Evolutionary conservation across 2,329 filamentous ascomycete genomes (phyloP).

Genomic region (Cladosporium colombiae): DNA sequence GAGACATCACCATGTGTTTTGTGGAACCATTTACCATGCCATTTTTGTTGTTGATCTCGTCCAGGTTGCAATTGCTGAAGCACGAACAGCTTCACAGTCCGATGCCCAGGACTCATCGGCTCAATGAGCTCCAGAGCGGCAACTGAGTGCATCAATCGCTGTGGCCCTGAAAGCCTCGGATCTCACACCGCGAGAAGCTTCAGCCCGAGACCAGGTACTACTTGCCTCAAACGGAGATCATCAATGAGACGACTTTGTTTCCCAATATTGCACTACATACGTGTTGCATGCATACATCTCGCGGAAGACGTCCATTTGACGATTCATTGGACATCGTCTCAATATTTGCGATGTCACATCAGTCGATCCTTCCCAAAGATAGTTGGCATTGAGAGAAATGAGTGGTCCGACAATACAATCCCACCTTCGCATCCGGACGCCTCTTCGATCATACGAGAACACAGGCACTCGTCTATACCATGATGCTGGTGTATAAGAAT

Average conservation of each 20-base stretch:
- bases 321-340: neutral
- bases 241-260: neutral
- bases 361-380: conserved; percentile 10
- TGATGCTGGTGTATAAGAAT: neutral
- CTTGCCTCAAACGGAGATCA: neutral
- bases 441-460: neutral
- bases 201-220: neutral
- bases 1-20: neutral
- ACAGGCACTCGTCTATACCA: neutral
- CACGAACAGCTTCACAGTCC: neutral
- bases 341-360: neutral
- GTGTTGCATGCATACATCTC: neutral
- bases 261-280: conserved; percentile 15
- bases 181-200: neutral
- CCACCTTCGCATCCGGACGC: neutral
- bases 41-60: neutral
- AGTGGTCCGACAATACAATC: neutral
- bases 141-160: neutral
- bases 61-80: neutral
- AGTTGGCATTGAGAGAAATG: neutral
- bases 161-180: neutral
- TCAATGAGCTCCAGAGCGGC: neutral
- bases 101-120: neutral
- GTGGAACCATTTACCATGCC: neutral
- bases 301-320: neutral